These are phyloP conservation scores for Chrysanthemum seticuspe DNA, from an alignment of 129 eudicot species.

Conservation along the genomic window DNA sequence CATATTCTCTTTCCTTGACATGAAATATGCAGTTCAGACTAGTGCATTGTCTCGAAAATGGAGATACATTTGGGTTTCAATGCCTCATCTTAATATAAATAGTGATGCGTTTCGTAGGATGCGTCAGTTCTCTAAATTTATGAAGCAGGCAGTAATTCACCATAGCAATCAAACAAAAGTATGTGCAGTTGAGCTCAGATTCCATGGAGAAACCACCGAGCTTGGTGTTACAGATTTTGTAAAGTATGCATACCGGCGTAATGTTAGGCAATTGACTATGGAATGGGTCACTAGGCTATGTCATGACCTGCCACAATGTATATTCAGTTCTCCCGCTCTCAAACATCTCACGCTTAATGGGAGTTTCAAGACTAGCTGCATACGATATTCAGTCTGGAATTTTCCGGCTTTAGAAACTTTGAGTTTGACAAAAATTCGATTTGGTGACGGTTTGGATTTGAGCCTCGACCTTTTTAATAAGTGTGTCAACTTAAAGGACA, in stretches of 20 bases:
- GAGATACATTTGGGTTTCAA: conserved; percentile 4
- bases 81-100: neutral
- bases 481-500: conserved; percentile 12
- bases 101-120: neutral
- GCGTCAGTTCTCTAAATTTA: neutral
- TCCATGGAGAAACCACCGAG: neutral
- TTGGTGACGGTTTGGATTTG: neutral
- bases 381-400: conserved; percentile 2
- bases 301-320: neutral
- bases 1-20: conserved; percentile 19
- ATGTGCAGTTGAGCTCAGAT: neutral
- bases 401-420: conserved; percentile 18
- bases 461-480: neutral
- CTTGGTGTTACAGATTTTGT: neutral
- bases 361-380: neutral
- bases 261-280: neutral
- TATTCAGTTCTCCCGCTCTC: conserved; percentile 9
- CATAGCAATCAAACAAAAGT: neutral
- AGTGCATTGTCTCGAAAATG: conserved; percentile 2
- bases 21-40: conserved; percentile 3
- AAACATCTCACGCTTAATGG: conserved; percentile 7
- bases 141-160: neutral
- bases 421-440: neutral
- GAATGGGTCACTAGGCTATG: neutral
- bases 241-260: neutral